Evolutionary conservation across 352 stramenopile species (phyloP), one percentile per base, ranked within the genome.

Genomic region (Phytopythium oedochilum): DNA sequence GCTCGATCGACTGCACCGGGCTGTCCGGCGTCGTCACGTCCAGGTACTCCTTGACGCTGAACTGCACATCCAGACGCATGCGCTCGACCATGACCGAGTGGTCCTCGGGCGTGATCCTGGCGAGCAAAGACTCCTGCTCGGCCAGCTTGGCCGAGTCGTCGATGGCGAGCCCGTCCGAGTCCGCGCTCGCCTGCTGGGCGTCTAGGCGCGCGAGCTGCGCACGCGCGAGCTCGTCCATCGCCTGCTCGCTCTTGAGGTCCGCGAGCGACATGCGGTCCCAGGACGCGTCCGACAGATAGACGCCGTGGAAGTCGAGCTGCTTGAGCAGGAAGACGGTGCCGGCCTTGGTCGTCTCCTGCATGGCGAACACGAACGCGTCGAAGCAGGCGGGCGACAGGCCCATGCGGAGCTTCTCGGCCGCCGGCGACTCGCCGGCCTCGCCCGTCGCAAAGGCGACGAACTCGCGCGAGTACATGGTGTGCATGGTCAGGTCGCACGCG

Each of bases 301-400:
- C 67, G 23, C 69, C 68, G 26, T 77, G 61, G 51, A 86, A 78
- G n/a, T 86, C 72, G 29, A 86, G 51, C 45, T 83, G 43, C 43
- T 63, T 70, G 26, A 86, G 63, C 25, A 68, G 68, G 36, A 86
- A 82, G 22, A 39, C 58, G 48, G 82, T 80, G 42, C 68, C 73
- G 0, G 52, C 63, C 51, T 80, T 77, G 47, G 39, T 79, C 7
- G 70, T 78, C 60, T 86, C 59, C 48, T 72, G 64, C 70, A 86
- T 83, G 26, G 70, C 72, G 36, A 75, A 80, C 12, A 81, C 39
- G 53, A 83, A 78, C 32, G 74, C 69, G 26, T 85, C 66, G 55
- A 68, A 85, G 57, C 71, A 84, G 35, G 59, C 55, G 23, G 55
- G 32, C 9, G 72, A 82, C 18, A 82, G 55, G n/a, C 47, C 34